Base-by-base conservation (phyloP, 2,329 filamentous ascomycete species). In the Ceratocystis destructans region DNA sequence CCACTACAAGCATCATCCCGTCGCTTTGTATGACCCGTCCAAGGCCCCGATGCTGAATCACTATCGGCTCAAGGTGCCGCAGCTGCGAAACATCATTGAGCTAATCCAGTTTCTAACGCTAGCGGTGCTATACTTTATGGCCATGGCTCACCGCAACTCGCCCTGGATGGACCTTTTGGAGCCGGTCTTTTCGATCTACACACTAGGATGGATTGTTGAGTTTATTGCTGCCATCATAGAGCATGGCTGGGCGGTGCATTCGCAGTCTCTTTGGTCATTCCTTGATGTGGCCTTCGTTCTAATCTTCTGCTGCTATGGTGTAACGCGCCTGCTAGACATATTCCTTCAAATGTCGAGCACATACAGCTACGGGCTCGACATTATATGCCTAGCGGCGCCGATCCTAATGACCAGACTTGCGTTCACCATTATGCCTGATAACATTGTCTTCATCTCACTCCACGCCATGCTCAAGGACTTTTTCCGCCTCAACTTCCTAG, bases 391-490 rank as follows among this genome's bases (percentile, higher is more conserved):
- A 66, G 87, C 82, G 3, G 86, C 86, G 1, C 86, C 87, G 0
- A 80, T 89, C n/a, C 77, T 90, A 8, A 78, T 89, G 41, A 87
- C 87, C 0, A 81, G 87, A 7, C 77, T 89, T 28, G 87, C 87
- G 3, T 89, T 89, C 76, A 89, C 87, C 70, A 74, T 89, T 33
- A 83, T 89, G 79, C 86, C 86, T 0, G 86, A 89, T 72, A 89
- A 88, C 70, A 86, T 90, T 76, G 82, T 89, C 46, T 88, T 90
- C 74, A 86, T 90, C 67, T 86, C 86, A 0, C 77, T 89, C 1
- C 81, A 87, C 68, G 85, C 86, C 61, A 89, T 90, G 87, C 87
- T 90, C 80, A 82, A 82, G 61, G 85, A 89, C 71, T 90, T 90
- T 70, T 81, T 84, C 1, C 78, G 86, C 46, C 76, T 89, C 0